These are phyloP conservation scores for Micromonas commoda DNA, from an alignment of 139 green algal genomes.

Conservation along the genomic window DNA sequence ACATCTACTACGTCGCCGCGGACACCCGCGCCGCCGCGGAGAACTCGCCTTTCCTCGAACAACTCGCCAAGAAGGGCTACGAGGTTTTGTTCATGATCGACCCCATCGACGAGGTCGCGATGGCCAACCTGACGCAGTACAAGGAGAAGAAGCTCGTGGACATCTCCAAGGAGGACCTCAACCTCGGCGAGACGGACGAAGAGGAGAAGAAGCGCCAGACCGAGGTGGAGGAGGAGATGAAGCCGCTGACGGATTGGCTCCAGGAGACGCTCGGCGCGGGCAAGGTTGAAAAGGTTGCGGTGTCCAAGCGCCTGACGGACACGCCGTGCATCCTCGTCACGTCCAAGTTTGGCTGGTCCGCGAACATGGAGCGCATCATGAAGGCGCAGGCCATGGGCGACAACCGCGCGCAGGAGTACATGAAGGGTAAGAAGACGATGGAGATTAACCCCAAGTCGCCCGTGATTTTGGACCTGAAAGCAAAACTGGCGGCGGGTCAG, in stretches of 20 bases:
- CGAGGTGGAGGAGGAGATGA: conserved; percentile 52
- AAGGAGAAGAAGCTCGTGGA: conserved; percentile 80
- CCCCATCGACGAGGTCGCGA: conserved; percentile 86
- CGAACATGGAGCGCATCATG: conserved; percentile 93
- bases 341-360: conserved; percentile 93
- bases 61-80: conserved; percentile 64
- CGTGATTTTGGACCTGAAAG: conserved; percentile 70
- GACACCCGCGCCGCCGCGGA: conserved; percentile 48
- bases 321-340: conserved; percentile 90
- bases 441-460: conserved; percentile 92
- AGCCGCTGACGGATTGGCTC: conserved; percentile 75
- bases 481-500: conserved; percentile 39
- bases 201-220: conserved; percentile 40
- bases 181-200: conserved; percentile 50
- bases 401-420: conserved; percentile 87
- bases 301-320: conserved; percentile 72
- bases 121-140: conserved; percentile 76
- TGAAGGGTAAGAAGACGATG: conserved; percentile 87
- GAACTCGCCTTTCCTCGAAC: conserved; percentile 78
- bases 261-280: conserved; percentile 59
- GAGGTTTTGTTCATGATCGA: conserved; percentile 95
- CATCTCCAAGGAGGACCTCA: conserved; percentile 87
- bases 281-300: conserved; percentile 70
- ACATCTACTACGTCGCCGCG: conserved; percentile 90
- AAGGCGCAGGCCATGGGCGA: conserved; percentile 82